Evolutionary conservation across 108 stramenopile genomes (phyloP), one percentile per base, ranked within the genome.

Genomic region (Schizochytrium sp.): DNA sequence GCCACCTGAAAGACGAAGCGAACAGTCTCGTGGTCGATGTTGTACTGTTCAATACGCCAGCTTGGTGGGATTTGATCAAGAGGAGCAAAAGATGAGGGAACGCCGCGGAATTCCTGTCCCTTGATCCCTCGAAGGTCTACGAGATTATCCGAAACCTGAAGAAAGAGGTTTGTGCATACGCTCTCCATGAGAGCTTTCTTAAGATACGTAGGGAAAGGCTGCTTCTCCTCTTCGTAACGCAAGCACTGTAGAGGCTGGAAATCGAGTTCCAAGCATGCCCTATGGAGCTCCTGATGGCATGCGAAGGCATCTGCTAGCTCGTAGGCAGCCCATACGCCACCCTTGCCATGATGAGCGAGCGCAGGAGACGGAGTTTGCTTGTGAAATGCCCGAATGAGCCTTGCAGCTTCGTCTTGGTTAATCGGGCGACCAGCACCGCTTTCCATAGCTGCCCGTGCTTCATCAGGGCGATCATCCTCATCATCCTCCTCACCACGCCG

Each of bases 31-130:
- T 12, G 19, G 19, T 38, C 12, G 42, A 69, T 44, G 15, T 7
- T 69, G 42, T 44, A 69, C 19, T 44, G 64, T 2, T 69, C 64
- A 38, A 69, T 69, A 44, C 64, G 64, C 64, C 64, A 69, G 12
- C 64, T 44, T 69, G 64, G 64, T 44, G 44, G 42, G 42, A 44
- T 7, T 8, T 69, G 42, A 44, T 69, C 64, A 8, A 44, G 42
- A 8, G 42, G 42, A 69, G 15, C 64, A 38, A 3, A 69, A 7
- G 0, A 7, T 38, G 64, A 38, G 42, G 64, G 64, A 7, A 69
- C 64, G 7, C 64, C 64, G 64, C 64, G 64, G 5, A 69, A 15
- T 8, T 44, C 0, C 64, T 69, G 64, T 38, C 64, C 64, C 1
- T 69, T 69, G 12, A 69, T 44, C 8, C 64, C 64, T 44, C 1